Evolutionary conservation across 2,329 filamentous ascomycete species (phyloP), one percentile per base, ranked within the genome.

Genomic region (Metarhizium anisopliae): DNA sequence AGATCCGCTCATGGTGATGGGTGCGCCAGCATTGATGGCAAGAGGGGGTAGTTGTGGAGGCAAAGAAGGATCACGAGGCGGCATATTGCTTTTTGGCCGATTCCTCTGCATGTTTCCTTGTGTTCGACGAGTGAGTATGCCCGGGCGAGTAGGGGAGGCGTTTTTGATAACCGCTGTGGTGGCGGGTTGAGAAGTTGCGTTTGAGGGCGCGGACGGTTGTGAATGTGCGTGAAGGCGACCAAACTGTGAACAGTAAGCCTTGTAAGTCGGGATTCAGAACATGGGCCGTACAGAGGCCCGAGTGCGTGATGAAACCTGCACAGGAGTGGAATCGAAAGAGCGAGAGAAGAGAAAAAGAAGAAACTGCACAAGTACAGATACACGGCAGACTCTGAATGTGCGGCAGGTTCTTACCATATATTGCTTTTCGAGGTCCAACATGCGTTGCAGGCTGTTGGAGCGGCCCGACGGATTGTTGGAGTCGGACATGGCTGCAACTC

Each of bases 361-460:
- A 35, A 35, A 3, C 32, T 8, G 32, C 10, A 35, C 7, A 35
- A 36, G 36, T 16, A 7, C 42, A 50, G 36, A 38, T 4, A 16
- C 14, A 45, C 6, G n/a, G 16, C 2, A 29, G 29, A 64, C 6
- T 47, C n/a, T 25, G 43, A n/a, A 6, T 10, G 43, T 4, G 43
- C 43, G 25, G 20, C 20, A 25, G 14, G 40, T 47, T 8, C 73
- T 72, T 72, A 84, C 82, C 77, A 81, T 82, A 67, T 73, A 76
- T 64, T 73, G 74, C 64, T 78, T 80, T 64, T 84, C 82, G 53
- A 84, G 68, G 61, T 83, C 79, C 51, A 84, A 72, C 81, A 84
- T 83, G 57, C 72, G 75, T 66, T 82, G 74, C 60, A 84, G 76
- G 66, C 76, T 81, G 64, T 75, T 75, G 59, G 72, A 72, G 62